Percentiles rank a stretch among this genome's conserved stretches.
Conservation (phyloP, 768 basidiomycete genomes). For the Xerocomus spinulosus region DNA sequence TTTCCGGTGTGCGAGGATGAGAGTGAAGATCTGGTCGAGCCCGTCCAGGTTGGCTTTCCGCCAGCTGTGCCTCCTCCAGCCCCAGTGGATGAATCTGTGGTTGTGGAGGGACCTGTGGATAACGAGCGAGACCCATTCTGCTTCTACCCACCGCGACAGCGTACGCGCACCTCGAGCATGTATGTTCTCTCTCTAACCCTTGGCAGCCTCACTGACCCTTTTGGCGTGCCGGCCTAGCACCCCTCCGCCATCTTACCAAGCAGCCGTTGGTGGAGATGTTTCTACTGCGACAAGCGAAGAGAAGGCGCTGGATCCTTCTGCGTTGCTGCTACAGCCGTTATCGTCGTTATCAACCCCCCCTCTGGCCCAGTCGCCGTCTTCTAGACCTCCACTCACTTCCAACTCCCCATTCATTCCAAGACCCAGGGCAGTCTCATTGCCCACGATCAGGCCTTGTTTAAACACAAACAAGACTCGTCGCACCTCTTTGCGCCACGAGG, state of each 20-base stretch:
- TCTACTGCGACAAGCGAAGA: not conserved
- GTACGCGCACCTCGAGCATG: constrained; percentile 31
- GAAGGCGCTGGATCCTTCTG: constrained; percentile 18
- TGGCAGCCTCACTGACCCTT: constrained; percentile 7
- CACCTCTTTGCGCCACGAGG: constrained; percentile 11
- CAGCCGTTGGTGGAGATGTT: constrained; percentile 2
- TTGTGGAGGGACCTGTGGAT: constrained; percentile 4
- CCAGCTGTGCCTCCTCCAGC: constrained; percentile 2
- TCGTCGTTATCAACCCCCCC: constrained; percentile 16
- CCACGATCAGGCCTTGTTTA: constrained; percentile 4
- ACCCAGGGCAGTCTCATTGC: constrained; percentile 27
- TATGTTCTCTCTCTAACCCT: constrained; percentile 9
- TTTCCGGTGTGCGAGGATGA: constrained; percentile 32
- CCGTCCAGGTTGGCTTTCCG: constrained; percentile 21
- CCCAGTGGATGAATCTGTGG: constrained; percentile 1
- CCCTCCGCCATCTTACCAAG: constrained; percentile 25
- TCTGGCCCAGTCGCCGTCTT: not conserved
- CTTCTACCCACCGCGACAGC: constrained; percentile 17
- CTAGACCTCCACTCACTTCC: constrained; percentile 11
- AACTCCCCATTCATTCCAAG: constrained; percentile 14
- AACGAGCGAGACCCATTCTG: constrained; percentile 24
- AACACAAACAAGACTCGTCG: constrained; percentile 10
- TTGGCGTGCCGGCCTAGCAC: constrained; percentile 24
- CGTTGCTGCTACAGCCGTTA: constrained; percentile 28
- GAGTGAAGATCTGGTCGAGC: constrained; percentile 32